These are phyloP conservation scores for Sesbania bispinosa DNA, from an alignment of 306 rosid genomes.

Conservation along the genomic window DNA sequence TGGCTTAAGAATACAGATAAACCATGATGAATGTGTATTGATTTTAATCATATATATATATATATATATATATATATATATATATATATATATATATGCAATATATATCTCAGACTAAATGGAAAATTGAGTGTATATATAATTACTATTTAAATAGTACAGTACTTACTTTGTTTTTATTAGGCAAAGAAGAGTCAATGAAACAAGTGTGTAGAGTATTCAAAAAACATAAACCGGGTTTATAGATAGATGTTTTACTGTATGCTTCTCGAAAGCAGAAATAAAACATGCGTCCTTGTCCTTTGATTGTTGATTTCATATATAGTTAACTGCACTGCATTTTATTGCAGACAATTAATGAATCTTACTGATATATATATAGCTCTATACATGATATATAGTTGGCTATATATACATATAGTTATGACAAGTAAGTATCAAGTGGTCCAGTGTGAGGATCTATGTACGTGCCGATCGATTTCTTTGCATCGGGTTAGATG, in stretches of 20 bases:
- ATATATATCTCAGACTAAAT: no score
- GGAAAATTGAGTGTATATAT: no score
- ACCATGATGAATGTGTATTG: no score
- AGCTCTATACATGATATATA: slow-evolving; percentile 19
- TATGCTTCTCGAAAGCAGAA: background rate
- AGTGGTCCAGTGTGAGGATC: slow-evolving; percentile 43
- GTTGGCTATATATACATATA: slow-evolving; percentile 37
- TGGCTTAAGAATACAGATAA: no score
- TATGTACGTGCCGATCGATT: slow-evolving; percentile 19
- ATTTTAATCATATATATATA: no score
- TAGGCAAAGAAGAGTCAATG: no score
- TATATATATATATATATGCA: no score
- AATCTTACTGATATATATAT: slow-evolving; percentile 5
- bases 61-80: no score
- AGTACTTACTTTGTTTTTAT: background rate
- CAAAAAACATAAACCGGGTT: background rate
- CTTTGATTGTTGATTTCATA: background rate
- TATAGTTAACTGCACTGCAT: background rate
- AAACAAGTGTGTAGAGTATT: background rate
- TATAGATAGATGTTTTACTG: background rate
- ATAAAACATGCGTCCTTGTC: background rate
- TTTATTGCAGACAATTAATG: background rate
- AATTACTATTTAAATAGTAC: background rate
- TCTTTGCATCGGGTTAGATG: slow-evolving; percentile 34
- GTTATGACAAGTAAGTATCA: slow-evolving; percentile 29